Evolutionary conservation across 106 monocot species (phyloP).

Genomic region (Cymbidium sinense): DNA sequence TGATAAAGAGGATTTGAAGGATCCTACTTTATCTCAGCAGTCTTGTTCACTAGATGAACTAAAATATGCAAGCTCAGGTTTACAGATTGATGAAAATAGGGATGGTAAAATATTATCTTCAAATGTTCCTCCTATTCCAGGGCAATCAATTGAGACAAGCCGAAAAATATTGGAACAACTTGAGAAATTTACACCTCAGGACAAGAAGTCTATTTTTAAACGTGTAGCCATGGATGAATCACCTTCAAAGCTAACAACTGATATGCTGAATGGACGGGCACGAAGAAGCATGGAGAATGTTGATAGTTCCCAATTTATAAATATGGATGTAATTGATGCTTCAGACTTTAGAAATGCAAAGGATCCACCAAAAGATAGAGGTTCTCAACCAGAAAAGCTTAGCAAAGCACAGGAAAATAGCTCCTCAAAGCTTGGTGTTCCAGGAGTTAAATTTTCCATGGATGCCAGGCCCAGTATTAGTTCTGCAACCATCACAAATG

Average conservation of each 20-base stretch:
- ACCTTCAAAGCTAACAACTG: constrained; percentile 34
- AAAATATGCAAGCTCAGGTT: background rate
- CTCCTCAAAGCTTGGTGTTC: background rate
- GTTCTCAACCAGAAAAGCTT: constrained; percentile 11
- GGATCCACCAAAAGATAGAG: background rate
- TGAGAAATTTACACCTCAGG: too few relatives aligned
- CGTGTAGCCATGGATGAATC: constrained; percentile 30
- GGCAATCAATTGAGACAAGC: too few relatives aligned
- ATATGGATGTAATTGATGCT: constrained; percentile 5
- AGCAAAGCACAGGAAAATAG: constrained; percentile 5
- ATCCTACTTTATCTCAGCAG: constrained; percentile 24
- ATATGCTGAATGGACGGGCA: constrained; percentile 37
- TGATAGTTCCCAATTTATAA: constrained; percentile 11
- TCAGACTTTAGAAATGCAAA: background rate
- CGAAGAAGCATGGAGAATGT: constrained; percentile 29
- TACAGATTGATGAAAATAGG: constrained; percentile 13
- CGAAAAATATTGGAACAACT: too few relatives aligned
- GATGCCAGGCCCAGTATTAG: background rate
- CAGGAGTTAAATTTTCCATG: constrained; percentile 16
- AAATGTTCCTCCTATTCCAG: constrained; percentile 12
- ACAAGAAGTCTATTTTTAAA: constrained; percentile 24
- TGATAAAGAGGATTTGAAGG: constrained; percentile 9
- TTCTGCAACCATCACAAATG: background rate
- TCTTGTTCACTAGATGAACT: constrained; percentile 7
- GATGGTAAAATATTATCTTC: constrained; percentile 3